phyloP scores from a whole-genome alignment of 176 grass and related monocot genomes.

The Carex scoparia region DNA sequence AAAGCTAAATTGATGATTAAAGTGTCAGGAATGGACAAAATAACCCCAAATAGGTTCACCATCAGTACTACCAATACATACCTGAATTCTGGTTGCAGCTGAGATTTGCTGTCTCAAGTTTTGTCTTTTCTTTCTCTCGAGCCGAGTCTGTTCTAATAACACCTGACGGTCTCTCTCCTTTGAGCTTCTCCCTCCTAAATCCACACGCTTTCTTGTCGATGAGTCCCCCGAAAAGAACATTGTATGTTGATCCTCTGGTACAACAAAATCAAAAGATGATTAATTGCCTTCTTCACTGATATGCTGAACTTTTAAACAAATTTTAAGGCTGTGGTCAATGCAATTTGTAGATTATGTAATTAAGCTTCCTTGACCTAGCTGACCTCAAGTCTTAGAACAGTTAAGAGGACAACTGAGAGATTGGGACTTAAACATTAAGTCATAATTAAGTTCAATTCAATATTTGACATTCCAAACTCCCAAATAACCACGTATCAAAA shows the following conservation, averaged over 20 bases:
- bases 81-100: constrained; percentile 89
- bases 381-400: background rate
- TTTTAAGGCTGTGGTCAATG: background rate
- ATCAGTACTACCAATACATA: constrained; percentile 23
- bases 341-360: background rate
- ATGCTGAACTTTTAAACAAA: background rate
- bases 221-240: constrained; percentile 97
- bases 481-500: background rate
- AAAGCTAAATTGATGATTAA: background rate
- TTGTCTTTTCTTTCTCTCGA: constrained; percentile 64
- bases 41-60: background rate
- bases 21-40: background rate
- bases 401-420: background rate
- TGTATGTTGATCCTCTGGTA: background rate
- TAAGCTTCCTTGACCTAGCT: background rate
- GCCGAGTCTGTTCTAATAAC: constrained; percentile 71
- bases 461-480: background rate
- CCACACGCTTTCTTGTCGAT: constrained; percentile 68
- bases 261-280: background rate
- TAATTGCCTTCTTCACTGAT: background rate
- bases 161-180: constrained; percentile 94
- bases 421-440: background rate
- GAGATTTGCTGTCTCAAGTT: constrained; percentile 57
- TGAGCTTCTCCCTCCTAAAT: constrained; percentile 87
- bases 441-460: background rate